A percentile compares a stretch with the other conserved stretches of the same genome.
These are phyloP conservation scores for Neurospora hispaniola DNA, from an alignment of 495 filamentous ascomycete genomes.

Conservation along the genomic window DNA sequence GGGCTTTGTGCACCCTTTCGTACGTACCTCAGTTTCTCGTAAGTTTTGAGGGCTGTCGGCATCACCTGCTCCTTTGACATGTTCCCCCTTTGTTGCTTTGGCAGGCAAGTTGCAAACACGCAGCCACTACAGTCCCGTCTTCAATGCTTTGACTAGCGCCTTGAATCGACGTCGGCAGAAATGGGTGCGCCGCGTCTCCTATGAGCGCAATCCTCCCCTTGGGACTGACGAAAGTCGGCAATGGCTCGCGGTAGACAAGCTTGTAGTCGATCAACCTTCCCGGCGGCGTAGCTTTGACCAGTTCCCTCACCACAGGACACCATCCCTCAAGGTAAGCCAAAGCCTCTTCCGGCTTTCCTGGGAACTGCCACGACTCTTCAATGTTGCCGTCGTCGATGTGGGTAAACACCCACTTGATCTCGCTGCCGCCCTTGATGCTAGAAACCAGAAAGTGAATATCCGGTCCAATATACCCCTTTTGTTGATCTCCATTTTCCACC, in stretches of 20 bases:
- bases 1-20: constrained; percentile 42
- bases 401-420: constrained; percentile 63
- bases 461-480: constrained; percentile 48
- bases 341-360: constrained; percentile 50
- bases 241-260: constrained; percentile 57
- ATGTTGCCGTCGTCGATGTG: constrained; percentile 38
- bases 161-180: constrained; percentile 61
- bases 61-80: constrained; percentile 7
- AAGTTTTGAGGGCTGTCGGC: constrained; percentile 33
- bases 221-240: constrained; percentile 53
- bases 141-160: constrained; percentile 64
- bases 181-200: constrained; percentile 64
- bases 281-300: constrained; percentile 49
- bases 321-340: constrained; percentile 50
- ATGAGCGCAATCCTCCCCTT: constrained; percentile 49
- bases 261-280: constrained; percentile 58
- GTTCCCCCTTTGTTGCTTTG: constrained; percentile 6
- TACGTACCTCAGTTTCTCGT: constrained; percentile 45
- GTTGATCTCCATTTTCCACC: constrained; percentile 54
- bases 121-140: constrained; percentile 56
- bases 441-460: constrained; percentile 56
- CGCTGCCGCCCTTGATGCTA: constrained; percentile 49
- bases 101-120: constrained; percentile 41
- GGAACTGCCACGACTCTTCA: constrained; percentile 55
- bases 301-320: constrained; percentile 50